A percentile compares a stretch with the other conserved stretches of the same genome.
Evolutionary conservation across 2,329 filamentous ascomycete species (phyloP).

Genomic region (Cordyceps cicadae): DNA sequence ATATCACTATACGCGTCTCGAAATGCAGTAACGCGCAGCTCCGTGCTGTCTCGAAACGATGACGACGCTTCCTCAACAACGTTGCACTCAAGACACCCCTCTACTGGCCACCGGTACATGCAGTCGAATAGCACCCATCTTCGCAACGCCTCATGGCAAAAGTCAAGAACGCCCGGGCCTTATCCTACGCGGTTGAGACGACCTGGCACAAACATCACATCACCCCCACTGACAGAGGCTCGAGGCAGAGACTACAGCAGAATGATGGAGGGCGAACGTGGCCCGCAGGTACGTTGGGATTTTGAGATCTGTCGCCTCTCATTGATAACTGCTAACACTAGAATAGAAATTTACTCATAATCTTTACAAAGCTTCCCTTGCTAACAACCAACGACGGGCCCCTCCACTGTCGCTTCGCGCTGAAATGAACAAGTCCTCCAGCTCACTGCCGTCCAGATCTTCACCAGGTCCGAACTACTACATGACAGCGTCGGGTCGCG

Average conservation of each 20-base stretch:
- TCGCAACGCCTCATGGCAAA: conserved; percentile 12
- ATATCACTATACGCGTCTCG: conserved; percentile 45
- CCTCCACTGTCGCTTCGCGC: conserved; percentile 31
- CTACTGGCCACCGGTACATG: not conserved
- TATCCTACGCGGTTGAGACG: conserved; percentile 50
- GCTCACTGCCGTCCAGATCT: conserved; percentile 28
- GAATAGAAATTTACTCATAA: conserved; percentile 38
- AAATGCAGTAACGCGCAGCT: not conserved
- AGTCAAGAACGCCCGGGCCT: conserved; percentile 47
- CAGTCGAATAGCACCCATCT: not conserved
- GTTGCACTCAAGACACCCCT: not conserved
- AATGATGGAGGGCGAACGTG: conserved; percentile 42
- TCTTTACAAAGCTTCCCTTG: conserved; percentile 31
- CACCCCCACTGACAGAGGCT: conserved; percentile 40
- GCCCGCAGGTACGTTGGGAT: conserved; percentile 33
- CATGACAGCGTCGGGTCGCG: conserved; percentile 17
- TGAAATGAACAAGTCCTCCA: conserved; percentile 33
- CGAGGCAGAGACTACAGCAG: conserved; percentile 41
- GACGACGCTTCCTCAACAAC: not conserved
- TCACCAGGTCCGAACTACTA: conserved; percentile 20
- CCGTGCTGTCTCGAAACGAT: not conserved
- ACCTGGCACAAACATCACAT: conserved; percentile 41
- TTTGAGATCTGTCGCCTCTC: not conserved
- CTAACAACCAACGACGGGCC: conserved; percentile 27
- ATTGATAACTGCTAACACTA: conserved; percentile 11